These are phyloP conservation scores for Metarhizium sp. DNA, from an alignment of 2,329 filamentous ascomycete species.

Conservation along the genomic window DNA sequence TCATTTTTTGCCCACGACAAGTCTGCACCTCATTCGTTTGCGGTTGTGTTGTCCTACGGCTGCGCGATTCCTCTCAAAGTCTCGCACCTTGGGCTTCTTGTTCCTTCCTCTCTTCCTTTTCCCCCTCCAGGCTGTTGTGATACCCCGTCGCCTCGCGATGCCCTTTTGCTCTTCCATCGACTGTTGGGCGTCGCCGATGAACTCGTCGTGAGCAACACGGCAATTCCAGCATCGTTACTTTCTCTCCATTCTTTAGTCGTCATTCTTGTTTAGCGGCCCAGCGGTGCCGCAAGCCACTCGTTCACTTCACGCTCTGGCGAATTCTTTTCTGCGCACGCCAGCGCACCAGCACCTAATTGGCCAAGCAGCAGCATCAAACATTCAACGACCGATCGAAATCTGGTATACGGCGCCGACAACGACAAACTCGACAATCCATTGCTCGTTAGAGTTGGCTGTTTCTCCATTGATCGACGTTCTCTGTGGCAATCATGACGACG, in stretches of 20 bases:
- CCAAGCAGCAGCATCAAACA: too few relatives aligned
- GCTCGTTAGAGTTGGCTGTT: too few relatives aligned
- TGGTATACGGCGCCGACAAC: too few relatives aligned
- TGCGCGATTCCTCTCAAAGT: neutral
- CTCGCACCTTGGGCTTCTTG: neutral
- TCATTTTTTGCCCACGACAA: neutral
- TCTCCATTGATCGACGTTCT: neutral
- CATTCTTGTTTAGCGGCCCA: neutral
- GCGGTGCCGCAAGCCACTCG: conserved; percentile 2
- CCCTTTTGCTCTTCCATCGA: conserved; percentile 5
- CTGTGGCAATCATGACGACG: conserved; percentile 4
- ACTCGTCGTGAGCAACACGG: neutral
- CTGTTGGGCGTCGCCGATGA: conserved; percentile 10
- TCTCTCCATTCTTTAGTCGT: conserved; percentile 2
- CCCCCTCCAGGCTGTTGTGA: neutral
- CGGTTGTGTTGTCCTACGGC: neutral
- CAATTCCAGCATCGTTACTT: neutral
- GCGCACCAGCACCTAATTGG: neutral
- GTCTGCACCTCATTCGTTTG: too few relatives aligned
- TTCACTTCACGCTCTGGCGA: neutral
- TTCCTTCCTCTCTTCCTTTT: neutral
- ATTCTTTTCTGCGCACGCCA: neutral
- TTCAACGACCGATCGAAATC: too few relatives aligned
- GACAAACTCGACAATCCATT: too few relatives aligned
- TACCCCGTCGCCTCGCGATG: conserved; percentile 11